Evolutionary conservation across 768 basidiomycete species (phyloP).

Genomic region (Mycena chlorophos): DNA sequence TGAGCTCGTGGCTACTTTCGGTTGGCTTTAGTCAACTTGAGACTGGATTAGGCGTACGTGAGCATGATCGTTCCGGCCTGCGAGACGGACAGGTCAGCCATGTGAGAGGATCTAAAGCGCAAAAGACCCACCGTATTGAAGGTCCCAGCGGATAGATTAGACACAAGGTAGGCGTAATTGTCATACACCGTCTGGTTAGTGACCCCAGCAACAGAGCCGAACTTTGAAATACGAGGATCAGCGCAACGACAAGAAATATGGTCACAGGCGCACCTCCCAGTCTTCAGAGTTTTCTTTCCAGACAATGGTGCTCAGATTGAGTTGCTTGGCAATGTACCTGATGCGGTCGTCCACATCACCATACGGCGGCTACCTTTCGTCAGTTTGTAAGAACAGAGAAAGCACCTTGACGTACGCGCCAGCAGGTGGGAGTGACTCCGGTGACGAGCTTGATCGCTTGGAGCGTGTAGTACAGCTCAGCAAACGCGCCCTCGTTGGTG

Average conservation of each 20-base stretch:
- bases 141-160: no score
- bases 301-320: neutral
- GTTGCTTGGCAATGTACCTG: neutral
- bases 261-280: slow-evolving; percentile 61
- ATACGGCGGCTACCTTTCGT: neutral
- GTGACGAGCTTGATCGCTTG: slow-evolving; percentile 52
- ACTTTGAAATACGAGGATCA: no score
- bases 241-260: no score
- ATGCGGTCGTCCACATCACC: neutral
- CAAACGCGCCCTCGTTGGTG: slow-evolving; percentile 64
- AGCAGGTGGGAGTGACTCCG: slow-evolving; percentile 59
- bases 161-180: no score
- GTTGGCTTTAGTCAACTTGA: slow-evolving; percentile 71
- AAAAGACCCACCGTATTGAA: no score
- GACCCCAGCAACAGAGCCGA: no score
- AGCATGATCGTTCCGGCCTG: no score
- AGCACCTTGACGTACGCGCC: slow-evolving; percentile 47
- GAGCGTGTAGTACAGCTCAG: slow-evolving; percentile 77
- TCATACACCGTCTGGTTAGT: no score
- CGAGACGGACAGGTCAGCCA: no score
- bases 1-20: slow-evolving; percentile 65
- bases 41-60: no score
- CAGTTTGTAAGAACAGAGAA: neutral
- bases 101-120: no score
- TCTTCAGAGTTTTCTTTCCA: neutral